Base-by-base conservation (phyloP, 805 yeast species). In the Candida xiaguanensis region DNA sequence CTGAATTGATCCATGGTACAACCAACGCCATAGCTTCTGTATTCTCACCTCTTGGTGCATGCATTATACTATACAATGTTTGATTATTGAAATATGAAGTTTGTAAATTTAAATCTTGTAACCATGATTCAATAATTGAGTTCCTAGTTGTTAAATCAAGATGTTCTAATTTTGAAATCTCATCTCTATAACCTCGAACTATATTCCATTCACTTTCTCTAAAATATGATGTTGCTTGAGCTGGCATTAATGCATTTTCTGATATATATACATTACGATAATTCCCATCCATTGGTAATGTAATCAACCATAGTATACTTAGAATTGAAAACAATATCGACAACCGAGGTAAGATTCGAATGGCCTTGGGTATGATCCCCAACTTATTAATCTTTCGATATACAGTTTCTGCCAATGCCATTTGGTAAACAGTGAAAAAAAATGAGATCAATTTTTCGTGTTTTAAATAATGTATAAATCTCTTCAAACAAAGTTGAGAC, bases 221-320 rank as follows among this genome's bases (percentile, higher is more conserved):
- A 58, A 86, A 93, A 56, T 88, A 89, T 17, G 95, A 81, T 50
- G 82, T 82, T 2, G 93, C 98, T 58, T 93, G 98, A 0, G 95
- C 90, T 6, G 99, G 97, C 86, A 93, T 81, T 58, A 93, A 68
- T 23, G 99, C 99, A 61, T 93, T 93, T 56, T 93, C 99, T 6
- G 95, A 84, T 9, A 90, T 84, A 58, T 93, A 93, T 2, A 96
- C 88, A 46, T 71, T 63, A 40, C 97, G 70, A 58, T 67, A 87
- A 54, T 86, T 87, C 15, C 96, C 98, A 13, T 84, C 84, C 49
- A 79, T 45, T 0, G 98, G 96, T 36, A 89, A 65, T 16, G 73
- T 61, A 11, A 74, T 56, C n/a, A 93, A 63, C 71, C 73, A 67
- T 2, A 51, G 45, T 5, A 64, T 42, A 39, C 67, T 57, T 25